Base-by-base conservation (phyloP, 2,329 filamentous ascomycete species). In the Penicillium thymicola region DNA sequence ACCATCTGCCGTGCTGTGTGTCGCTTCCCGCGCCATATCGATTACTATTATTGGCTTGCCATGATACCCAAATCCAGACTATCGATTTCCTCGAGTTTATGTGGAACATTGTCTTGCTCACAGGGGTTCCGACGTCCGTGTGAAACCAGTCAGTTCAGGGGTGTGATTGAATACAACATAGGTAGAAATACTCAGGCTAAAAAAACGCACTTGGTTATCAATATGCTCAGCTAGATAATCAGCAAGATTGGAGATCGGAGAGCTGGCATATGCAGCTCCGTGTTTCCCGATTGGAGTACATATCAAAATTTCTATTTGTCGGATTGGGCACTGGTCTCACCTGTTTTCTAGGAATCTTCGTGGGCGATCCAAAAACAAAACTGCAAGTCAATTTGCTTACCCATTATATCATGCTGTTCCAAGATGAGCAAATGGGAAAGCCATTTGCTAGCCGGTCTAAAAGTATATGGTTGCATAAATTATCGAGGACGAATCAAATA, bases 231-330 rank as follows among this genome's bases (percentile, higher is more conserved):
- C 18, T n/a, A 28, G 23, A 34, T 54, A n/a, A 14, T 42, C 42
- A 13, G 18, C 13, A 25, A 42, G n/a, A n/a, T 5, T 3, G 14
- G 27, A 14, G 9, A 36, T 6, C 8, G 2, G 18, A 11, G 4
- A 25, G n/a, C 32, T 16, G n/a, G 16, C 21, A 27, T 25, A 11
- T 7, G 43, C 10, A 44, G n/a, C 43, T 63, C 57, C 62, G 38
- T 32, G 21, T 44, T 40, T 13, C 44, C 60, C 58, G 56, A 61
- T 56, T 63, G 60, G 57, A 44, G 41, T 38, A 38, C 6, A 16
- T 43, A 25, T 6, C 41, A 9, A 27, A 23, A n/a, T 11, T 18
- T 16, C 4, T 30, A 25, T 46, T 46, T 34, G 21, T n/a, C 40
- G n/a, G n/a, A 18, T 37, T 30, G 25, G 37, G 34, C 4, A 21